A percentile compares a stretch with the other conserved stretches of the same genome.
phyloP scores from a whole-genome alignment of 768 basidiomycete genomes.

The Auricularia auricula-judae region DNA sequence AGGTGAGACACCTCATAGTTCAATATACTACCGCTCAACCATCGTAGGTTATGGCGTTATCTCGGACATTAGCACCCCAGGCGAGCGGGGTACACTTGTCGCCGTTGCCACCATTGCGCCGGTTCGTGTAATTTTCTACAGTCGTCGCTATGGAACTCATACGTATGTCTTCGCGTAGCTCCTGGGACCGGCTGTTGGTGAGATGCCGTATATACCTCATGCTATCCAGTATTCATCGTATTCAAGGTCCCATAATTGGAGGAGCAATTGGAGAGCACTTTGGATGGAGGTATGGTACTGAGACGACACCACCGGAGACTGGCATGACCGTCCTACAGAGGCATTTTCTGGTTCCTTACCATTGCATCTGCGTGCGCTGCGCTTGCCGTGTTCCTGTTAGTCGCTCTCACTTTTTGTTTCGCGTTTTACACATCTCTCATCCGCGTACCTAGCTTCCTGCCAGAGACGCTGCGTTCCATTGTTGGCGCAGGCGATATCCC shows the following conservation, averaged over 20 bases:
- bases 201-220: too few species aligned
- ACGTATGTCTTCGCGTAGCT: too few species aligned
- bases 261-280: conserved; percentile 39
- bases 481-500: conserved; percentile 35
- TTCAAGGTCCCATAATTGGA: conserved; percentile 38
- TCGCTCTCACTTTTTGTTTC: conserved; percentile 3
- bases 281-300: conserved; percentile 40
- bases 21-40: too few species aligned
- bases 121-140: too few species aligned
- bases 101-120: conserved; percentile 58
- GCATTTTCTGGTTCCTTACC: conserved; percentile 54
- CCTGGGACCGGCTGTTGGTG: too few species aligned
- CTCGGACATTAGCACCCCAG: conserved; percentile 60
- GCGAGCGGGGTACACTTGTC: conserved; percentile 65
- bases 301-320: too few species aligned
- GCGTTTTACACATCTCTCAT: not conserved
- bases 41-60: conserved; percentile 59
- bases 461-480: conserved; percentile 30
- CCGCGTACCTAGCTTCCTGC: conserved; percentile 22
- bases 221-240: too few species aligned
- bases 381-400: conserved; percentile 36
- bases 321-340: conserved; percentile 6
- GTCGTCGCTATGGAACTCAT: too few species aligned
- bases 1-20: too few species aligned
- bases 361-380: conserved; percentile 37